Evolutionary conservation across 768 basidiomycete species (phyloP).

Genomic region (Termitomyces sp.): DNA sequence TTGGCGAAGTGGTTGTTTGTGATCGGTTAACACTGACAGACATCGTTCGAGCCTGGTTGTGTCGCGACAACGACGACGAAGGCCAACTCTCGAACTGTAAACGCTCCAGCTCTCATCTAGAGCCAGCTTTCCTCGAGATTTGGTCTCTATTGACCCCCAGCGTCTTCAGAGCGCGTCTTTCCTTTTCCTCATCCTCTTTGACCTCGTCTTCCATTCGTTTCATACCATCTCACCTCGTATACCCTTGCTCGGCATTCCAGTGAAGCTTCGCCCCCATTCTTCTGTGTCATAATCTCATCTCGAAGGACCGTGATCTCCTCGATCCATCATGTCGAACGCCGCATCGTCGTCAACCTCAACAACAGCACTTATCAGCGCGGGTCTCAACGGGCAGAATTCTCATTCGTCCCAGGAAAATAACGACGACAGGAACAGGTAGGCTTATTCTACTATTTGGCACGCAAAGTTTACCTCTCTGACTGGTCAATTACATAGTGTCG

Average conservation of each 20-base stretch:
- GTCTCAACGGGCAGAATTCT: constrained; percentile 53
- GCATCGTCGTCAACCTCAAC: constrained; percentile 49
- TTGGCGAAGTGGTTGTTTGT: constrained; percentile 18
- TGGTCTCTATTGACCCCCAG: constrained; percentile 27
- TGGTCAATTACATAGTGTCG: constrained; percentile 54
- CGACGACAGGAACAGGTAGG: constrained; percentile 74
- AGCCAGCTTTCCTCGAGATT: constrained; percentile 33
- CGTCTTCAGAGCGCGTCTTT: constrained; percentile 37
- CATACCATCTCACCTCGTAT: constrained; percentile 20
- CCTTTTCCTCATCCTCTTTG: constrained; percentile 34
- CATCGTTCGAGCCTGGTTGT: constrained; percentile 23
- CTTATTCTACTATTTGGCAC: constrained; percentile 7
- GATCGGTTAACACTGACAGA: constrained; percentile 17
- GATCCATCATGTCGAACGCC: constrained; percentile 47
- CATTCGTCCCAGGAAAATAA: constrained; percentile 54
- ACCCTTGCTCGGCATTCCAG: constrained; percentile 19
- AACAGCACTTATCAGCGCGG: constrained; percentile 40
- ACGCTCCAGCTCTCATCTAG: constrained; percentile 26
- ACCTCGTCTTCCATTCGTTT: constrained; percentile 19
- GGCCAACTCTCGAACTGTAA: constrained; percentile 21
- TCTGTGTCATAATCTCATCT: constrained; percentile 18
- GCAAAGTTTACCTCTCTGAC: background rate
- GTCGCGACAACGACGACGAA: constrained; percentile 34
- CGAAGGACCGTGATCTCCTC: constrained; percentile 17
- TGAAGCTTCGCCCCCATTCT: constrained; percentile 17